Evolutionary conservation across 2,329 filamentous ascomycete genomes (phyloP), one percentile per base, ranked within the genome.

Genomic region (Achaetomium macrosporum): DNA sequence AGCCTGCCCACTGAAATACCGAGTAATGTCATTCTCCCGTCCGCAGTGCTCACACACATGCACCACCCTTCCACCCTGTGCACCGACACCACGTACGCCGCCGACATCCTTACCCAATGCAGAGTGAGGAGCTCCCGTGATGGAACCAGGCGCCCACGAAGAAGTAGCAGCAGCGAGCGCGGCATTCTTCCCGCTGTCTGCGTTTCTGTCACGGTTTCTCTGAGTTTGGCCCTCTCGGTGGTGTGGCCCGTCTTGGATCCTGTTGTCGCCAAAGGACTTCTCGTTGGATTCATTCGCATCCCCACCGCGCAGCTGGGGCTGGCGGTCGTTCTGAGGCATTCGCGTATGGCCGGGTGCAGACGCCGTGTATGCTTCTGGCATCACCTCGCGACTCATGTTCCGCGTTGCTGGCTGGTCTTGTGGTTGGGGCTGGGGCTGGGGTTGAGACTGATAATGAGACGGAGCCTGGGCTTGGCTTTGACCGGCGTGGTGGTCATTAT

Each of bases 1-100:
- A 41, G 30, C 10, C 41, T 43, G 19, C 33, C 41, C 47, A 33
- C 25, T 25, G 25, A 59, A 11, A 40, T 54, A 50, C 13, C 29
- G 50, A 33, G 44, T 58, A 19, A 63, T 58, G 49, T 63, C 59
- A 50, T 61, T 61, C 16, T 61, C 59, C 5, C 37, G 16, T 0
- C 61, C 61, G 36, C 61, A 63, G 35, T 61, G 55, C 47, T 55
- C 47, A 25, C 61, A 63, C 51, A 36, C 50, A 33, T 62, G 56
- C 46, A 55, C 9, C 30, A 58, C 47, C 57, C 49, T 51, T 3
- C 19, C 16, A 37, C 35, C 25, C 7, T 35, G 2, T 29, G 13
- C 19, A 12, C 19, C 40, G 11, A 20, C 16, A 19, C 31, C 20
- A n/a, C 5, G 17, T 16, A 13, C 31, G 7, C 41, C 37, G 16